Percentiles rank a stretch among this genome's conserved stretches.
These are phyloP conservation scores for Dimocarpus longan DNA, from an alignment of 345 rosid species.

Conservation along the genomic window DNA sequence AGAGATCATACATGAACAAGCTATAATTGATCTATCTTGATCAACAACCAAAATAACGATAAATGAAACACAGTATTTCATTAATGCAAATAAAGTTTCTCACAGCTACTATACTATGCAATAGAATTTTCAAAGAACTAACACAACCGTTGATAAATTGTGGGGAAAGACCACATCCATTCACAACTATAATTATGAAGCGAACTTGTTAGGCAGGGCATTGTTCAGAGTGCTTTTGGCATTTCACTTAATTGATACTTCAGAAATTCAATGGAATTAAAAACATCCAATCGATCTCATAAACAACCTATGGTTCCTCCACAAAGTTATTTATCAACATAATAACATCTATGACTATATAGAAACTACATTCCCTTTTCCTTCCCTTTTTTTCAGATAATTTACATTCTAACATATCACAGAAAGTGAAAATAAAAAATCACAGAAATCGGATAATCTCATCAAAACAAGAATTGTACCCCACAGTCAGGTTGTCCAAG, in stretches of 20 bases:
- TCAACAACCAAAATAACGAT: background rate
- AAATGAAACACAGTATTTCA: background rate
- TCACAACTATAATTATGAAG: background rate
- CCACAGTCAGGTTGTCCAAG: constrained; percentile 79
- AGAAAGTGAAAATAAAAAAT: background rate
- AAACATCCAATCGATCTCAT: background rate
- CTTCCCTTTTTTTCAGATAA: background rate
- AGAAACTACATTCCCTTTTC: background rate
- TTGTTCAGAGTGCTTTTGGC: background rate
- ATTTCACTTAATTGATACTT: background rate
- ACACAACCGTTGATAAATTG: background rate
- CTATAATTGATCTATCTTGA: background rate
- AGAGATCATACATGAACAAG: background rate
- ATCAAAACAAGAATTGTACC: constrained; percentile 35
- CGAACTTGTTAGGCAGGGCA: background rate
- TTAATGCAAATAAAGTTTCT: background rate
- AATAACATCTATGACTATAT: background rate
- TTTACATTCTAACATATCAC: background rate
- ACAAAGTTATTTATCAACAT: background rate
- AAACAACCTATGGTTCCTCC: background rate
- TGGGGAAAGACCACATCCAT: no score
- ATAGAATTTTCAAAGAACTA: background rate
- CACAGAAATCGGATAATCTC: constrained; percentile 6
- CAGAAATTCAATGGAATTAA: background rate
- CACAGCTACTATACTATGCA: background rate